Evolutionary conservation across 257 asterid species (phyloP), one percentile per base, ranked within the genome.

Genomic region (Rehmannia glutinosa): DNA sequence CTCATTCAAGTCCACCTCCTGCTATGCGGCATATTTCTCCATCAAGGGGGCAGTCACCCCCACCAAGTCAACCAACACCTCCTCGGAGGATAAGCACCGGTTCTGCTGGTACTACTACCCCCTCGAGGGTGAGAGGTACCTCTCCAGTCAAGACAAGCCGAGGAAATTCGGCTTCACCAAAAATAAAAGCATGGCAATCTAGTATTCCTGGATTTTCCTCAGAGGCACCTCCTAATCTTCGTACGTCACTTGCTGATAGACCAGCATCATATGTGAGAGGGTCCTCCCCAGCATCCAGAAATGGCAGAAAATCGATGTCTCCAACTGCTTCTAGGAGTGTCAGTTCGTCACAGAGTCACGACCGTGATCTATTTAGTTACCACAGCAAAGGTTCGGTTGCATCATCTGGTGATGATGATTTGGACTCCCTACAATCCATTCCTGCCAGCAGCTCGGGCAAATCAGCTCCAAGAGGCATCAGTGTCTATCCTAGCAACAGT

Each of bases 171-270:
- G 66, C 90, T 56, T 87, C 96, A 38, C 96, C 92, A 56, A 89
- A 84, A 70, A 73, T 78, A 57, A 68, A 71, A 69, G 84, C 86
- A 35, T 85, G 95, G 92, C 89, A 87, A 68, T 62, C 85, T 47
- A 84, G 81, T 63, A 78, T 84, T 70, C 88, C 87, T 3, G 96
- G 91, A 28, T 87, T 90, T 79, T 79, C 95, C 12, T 77, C 68
- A 2, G 95, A 90, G 80, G 89, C 82, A 42, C 95, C 97, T 24
- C 93, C 93, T 51, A 85, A 87, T 75, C 95, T 89, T 65, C 92
- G 95, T 38, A 89, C 96, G 27, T 89, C 95, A 13, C 63, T 86
- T 79, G 90, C 79, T 65, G 92, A 86, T 69, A 78, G 96, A 46
- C 92, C 95, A 21, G 88, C 88, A 36, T 86, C 89, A 33, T 83